Conservation (phyloP, 2,329 filamentous ascomycete genomes). For the Metarhizium guizhouense region DNA sequence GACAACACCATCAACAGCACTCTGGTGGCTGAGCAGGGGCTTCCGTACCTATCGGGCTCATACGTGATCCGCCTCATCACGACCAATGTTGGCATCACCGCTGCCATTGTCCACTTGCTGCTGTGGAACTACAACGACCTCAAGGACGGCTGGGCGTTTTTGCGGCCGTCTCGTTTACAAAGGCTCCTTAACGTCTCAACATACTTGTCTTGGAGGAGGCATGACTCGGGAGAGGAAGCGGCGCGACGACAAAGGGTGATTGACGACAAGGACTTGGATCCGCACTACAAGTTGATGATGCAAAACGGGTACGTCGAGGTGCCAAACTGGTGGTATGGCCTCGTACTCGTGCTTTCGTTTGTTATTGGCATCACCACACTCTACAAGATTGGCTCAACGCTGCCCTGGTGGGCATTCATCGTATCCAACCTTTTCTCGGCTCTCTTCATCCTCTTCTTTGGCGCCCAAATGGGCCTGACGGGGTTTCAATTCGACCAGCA, state of each 20-base stretch:
- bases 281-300: conserved; percentile 33
- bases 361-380: conserved; percentile 28
- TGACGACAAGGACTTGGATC: conserved; percentile 8
- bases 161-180: not conserved
- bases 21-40: conserved; percentile 23
- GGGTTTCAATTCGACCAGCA: conserved; percentile 24
- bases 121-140: conserved; percentile 16
- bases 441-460: conserved; percentile 30
- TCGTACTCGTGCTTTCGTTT: conserved; percentile 14
- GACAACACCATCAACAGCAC: conserved; percentile 16
- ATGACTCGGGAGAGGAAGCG: not conserved
- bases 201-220: not conserved
- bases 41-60: conserved; percentile 32
- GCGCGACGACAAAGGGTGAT: not conserved
- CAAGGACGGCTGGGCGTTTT: conserved; percentile 11
- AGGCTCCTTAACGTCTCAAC: not conserved
- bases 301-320: conserved; percentile 27
- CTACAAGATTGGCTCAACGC: conserved; percentile 18
- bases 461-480: conserved; percentile 25
- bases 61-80: conserved; percentile 31
- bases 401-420: conserved; percentile 31
- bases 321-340: conserved; percentile 33
- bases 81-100: conserved; percentile 36
- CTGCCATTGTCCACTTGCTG: conserved; percentile 25
- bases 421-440: conserved; percentile 25